phyloP scores from a whole-genome alignment of 208 protist genomes.

The Acanthamoeba culbertsoni region DNA sequence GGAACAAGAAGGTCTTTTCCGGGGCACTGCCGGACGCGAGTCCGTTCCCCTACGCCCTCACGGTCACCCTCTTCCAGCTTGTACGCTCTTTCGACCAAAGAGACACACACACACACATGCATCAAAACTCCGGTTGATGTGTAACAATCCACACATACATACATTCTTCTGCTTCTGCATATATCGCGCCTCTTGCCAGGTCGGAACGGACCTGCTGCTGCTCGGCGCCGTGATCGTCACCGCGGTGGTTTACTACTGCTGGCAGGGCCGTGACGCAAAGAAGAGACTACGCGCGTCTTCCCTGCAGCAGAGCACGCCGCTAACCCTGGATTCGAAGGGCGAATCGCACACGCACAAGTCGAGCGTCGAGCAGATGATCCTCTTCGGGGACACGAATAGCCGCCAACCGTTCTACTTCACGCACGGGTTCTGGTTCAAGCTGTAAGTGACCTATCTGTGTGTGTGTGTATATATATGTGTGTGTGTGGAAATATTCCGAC shows the following conservation, averaged over 20 bases:
- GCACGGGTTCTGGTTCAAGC: background rate
- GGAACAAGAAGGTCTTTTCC: slow-evolving; percentile 15
- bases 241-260: background rate
- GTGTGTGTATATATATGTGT: background rate
- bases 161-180: too few relatives aligned
- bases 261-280: too few relatives aligned
- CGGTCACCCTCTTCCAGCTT: slow-evolving; percentile 15
- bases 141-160: too few relatives aligned
- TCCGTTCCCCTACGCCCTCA: slow-evolving; percentile 1
- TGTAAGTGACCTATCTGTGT: background rate
- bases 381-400: background rate
- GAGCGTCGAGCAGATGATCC: background rate
- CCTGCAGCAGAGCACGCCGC: too few relatives aligned
- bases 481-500: background rate
- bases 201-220: background rate
- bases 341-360: background rate
- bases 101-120: too few relatives aligned
- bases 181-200: background rate
- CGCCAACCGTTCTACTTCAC: slow-evolving; percentile 12
- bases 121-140: background rate
- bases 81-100: background rate
- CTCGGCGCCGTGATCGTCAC: background rate
- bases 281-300: too few relatives aligned
- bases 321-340: too few relatives aligned
- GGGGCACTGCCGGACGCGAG: background rate